Conservation (phyloP, 495 filamentous ascomycete genomes). For the Hypoxylon cercidicola region DNA sequence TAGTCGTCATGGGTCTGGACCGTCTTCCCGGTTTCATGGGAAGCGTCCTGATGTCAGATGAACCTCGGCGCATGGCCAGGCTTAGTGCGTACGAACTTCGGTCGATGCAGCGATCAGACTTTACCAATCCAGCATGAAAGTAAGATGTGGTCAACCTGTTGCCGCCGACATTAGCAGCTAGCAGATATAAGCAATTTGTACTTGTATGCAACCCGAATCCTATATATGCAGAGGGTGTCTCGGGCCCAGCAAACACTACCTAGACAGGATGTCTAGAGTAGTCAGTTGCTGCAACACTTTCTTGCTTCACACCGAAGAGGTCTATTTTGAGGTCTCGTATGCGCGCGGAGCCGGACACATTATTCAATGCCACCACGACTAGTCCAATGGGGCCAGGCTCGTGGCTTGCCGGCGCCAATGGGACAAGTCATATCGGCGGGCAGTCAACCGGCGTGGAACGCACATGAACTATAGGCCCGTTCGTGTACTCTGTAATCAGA, state of each 20-base stretch:
- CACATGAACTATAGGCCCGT: not conserved
- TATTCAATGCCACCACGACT: slow-evolving; percentile 24
- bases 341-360: slow-evolving; percentile 21
- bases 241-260: slow-evolving; percentile 3
- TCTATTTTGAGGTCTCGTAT: slow-evolving; percentile 13
- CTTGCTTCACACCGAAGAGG: slow-evolving; percentile 8
- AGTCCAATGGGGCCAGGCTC: slow-evolving; percentile 9
- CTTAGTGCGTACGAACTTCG: slow-evolving; percentile 1
- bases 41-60: slow-evolving; percentile 29
- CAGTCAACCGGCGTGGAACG: not conserved
- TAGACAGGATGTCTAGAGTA: slow-evolving; percentile 1
- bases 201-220: not conserved
- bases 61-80: slow-evolving; percentile 1
- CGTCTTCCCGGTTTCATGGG: slow-evolving; percentile 17
- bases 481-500: not conserved
- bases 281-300: slow-evolving; percentile 4
- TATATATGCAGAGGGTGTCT: slow-evolving; percentile 20
- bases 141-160: not conserved
- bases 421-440: slow-evolving; percentile 27
- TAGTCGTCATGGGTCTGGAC: slow-evolving; percentile 28
- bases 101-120: not conserved
- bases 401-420: slow-evolving; percentile 15
- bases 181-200: not conserved
- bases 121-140: not conserved
- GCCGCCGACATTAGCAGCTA: not conserved